Evolutionary conservation across 2,329 filamentous ascomycete species (phyloP).

Genomic region (Fusarium foetens): DNA sequence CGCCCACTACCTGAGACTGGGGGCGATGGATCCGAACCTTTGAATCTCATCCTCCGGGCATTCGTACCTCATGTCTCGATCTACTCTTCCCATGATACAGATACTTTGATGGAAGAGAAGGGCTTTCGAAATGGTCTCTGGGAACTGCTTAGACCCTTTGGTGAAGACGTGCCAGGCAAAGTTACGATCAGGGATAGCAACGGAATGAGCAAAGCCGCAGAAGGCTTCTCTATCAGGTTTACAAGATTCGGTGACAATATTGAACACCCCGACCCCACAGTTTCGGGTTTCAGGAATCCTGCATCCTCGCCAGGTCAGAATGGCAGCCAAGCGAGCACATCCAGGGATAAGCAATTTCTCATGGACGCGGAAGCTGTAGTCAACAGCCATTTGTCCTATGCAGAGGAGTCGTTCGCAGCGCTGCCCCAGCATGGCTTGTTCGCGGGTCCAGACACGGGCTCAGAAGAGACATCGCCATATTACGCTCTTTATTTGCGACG

Average conservation of each 20-base stretch:
- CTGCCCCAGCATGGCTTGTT: constrained; percentile 51
- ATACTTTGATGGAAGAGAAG: constrained; percentile 82
- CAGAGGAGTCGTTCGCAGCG: constrained; percentile 68
- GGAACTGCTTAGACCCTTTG: constrained; percentile 89
- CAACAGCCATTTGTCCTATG: constrained; percentile 79
- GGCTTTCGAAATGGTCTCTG: constrained; percentile 85
- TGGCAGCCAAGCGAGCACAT: constrained; percentile 43
- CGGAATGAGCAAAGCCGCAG: constrained; percentile 82
- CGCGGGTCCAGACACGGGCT: constrained; percentile 55
- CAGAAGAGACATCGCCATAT: constrained; percentile 75
- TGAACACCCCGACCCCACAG: constrained; percentile 59
- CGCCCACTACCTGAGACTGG: constrained; percentile 57
- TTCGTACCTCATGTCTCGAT: constrained; percentile 92
- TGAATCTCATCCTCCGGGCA: constrained; percentile 78
- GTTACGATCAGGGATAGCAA: constrained; percentile 91
- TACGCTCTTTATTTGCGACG: constrained; percentile 87
- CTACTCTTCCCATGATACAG: constrained; percentile 86
- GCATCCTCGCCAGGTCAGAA: constrained; percentile 53
- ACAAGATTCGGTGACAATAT: constrained; percentile 72
- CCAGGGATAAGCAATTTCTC: constrained; percentile 53
- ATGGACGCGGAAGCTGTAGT: constrained; percentile 82
- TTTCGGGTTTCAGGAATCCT: constrained; percentile 43
- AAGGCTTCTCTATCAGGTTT: constrained; percentile 92
- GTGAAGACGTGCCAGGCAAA: constrained; percentile 86
- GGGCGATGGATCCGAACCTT: constrained; percentile 62